A percentile compares a stretch with the other conserved stretches of the same genome.
Evolutionary conservation across 2,329 filamentous ascomycete species (phyloP).

Genomic region (Diplocarpon mali): DNA sequence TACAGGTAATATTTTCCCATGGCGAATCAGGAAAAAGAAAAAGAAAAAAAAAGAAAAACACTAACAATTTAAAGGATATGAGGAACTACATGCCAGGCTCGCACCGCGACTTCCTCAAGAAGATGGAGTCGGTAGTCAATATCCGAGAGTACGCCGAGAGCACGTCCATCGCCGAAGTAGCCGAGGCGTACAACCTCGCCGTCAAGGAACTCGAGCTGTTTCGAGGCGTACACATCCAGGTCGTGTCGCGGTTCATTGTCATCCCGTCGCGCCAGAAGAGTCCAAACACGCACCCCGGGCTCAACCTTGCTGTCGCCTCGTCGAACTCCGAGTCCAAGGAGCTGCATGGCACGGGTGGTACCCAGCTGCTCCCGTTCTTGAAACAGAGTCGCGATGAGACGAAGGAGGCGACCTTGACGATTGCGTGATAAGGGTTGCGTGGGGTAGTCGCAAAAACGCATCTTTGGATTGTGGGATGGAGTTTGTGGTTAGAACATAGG

Average conservation of each 20-base stretch:
- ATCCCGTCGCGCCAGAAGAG: conserved; percentile 48
- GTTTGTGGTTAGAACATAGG: not conserved
- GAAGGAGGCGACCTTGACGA: conserved; percentile 27
- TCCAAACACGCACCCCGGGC: conserved; percentile 30
- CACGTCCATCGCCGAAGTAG: conserved; percentile 37
- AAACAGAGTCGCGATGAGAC: conserved; percentile 87
- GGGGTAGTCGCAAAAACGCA: not conserved
- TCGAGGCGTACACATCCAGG: conserved; percentile 77
- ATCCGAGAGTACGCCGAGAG: conserved; percentile 53
- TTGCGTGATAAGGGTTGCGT: not conserved
- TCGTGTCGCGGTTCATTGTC: conserved; percentile 86
- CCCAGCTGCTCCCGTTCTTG: conserved; percentile 76
- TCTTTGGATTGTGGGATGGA: not conserved
- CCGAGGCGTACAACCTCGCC: conserved; percentile 60
- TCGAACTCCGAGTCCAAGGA: conserved; percentile 22
- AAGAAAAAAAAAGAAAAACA: not conserved
- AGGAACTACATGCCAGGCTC: conserved; percentile 82
- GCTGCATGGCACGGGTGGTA: conserved; percentile 78
- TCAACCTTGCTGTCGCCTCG: conserved; percentile 25
- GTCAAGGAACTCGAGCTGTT: conserved; percentile 65
- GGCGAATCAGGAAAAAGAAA: not conserved
- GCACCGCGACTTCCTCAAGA: conserved; percentile 67
- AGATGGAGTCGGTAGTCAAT: conserved; percentile 59
- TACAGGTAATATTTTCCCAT: conserved; percentile 10
- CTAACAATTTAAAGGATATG: conserved; percentile 44